Evolutionary conservation across 441 rosid species (phyloP).

Genomic region (Populus hybrid): DNA sequence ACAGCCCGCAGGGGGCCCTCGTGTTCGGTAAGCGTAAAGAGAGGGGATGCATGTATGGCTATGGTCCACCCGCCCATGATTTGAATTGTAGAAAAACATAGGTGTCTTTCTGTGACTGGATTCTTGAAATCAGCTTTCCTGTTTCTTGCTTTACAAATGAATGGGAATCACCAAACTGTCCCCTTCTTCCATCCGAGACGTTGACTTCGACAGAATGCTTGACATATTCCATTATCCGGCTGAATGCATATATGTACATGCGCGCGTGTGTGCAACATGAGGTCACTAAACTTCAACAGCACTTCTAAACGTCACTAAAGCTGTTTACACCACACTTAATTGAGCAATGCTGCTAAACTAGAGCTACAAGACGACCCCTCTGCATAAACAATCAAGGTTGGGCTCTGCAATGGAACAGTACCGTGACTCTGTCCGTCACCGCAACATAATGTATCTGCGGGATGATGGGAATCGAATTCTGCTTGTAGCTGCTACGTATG

Average conservation of each 20-base stretch:
- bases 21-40: neutral
- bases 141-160: neutral
- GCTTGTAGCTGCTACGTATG: neutral
- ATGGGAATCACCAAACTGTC: conserved; percentile 7
- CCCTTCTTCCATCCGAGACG: neutral
- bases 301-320: neutral
- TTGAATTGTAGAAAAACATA: neutral
- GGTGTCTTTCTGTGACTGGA: neutral
- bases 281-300: too few species aligned
- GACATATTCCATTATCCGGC: neutral
- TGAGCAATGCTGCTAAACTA: neutral
- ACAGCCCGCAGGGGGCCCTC: neutral
- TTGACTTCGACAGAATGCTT: neutral
- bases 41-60: neutral
- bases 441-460: neutral
- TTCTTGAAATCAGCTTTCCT: neutral
- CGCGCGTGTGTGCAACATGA: neutral
- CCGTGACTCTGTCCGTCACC: neutral
- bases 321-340: neutral
- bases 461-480: neutral
- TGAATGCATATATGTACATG: neutral
- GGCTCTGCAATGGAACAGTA: neutral
- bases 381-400: neutral
- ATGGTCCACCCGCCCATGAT: conserved; percentile 3
- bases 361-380: neutral